These are phyloP conservation scores for Rachicladosporium sp. DNA, from an alignment of 2,329 filamentous ascomycete species.

Conservation along the genomic window DNA sequence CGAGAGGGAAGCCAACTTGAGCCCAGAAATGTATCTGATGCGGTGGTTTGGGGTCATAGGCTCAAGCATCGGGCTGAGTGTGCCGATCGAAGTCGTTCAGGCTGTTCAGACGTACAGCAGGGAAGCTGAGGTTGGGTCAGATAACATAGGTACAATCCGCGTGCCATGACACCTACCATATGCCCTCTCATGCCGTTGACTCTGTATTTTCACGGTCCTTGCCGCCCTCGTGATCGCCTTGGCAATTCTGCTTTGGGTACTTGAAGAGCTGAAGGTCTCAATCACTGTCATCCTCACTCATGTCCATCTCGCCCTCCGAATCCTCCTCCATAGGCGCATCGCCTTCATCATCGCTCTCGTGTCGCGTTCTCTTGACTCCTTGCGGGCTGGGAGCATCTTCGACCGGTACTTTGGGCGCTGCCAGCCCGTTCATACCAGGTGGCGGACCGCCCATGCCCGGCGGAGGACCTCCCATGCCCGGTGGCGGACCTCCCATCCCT, in stretches of 20 bases:
- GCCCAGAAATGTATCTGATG: constrained; percentile 50
- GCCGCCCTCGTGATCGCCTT: no score
- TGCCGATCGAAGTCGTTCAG: constrained; percentile 14
- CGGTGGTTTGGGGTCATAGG: constrained; percentile 85
- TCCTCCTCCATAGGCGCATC: constrained; percentile 28
- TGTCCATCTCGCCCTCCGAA: constrained; percentile 48
- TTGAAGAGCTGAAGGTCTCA: no score
- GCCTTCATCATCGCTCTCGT: constrained; percentile 29
- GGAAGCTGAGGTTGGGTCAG: no score
- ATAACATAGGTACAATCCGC: no score
- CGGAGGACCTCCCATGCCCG: constrained; percentile 1
- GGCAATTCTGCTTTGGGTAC: no score
- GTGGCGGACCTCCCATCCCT: background rate
- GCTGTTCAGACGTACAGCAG: background rate
- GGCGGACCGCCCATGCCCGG: constrained; percentile 7
- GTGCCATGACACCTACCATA: no score
- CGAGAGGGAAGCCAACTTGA: constrained; percentile 18
- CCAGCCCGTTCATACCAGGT: constrained; percentile 54
- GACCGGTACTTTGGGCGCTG: constrained; percentile 43
- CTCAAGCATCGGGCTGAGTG: constrained; percentile 58
- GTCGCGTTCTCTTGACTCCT: constrained; percentile 45
- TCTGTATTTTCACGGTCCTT: no score
- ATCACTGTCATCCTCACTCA: constrained; percentile 55
- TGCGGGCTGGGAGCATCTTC: constrained; percentile 38
- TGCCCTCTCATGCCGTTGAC: no score